Percentiles rank a stretch among this genome's conserved stretches.
These are phyloP conservation scores for Begonia peltatifolia DNA, from an alignment of 306 rosid species.

Conservation along the genomic window DNA sequence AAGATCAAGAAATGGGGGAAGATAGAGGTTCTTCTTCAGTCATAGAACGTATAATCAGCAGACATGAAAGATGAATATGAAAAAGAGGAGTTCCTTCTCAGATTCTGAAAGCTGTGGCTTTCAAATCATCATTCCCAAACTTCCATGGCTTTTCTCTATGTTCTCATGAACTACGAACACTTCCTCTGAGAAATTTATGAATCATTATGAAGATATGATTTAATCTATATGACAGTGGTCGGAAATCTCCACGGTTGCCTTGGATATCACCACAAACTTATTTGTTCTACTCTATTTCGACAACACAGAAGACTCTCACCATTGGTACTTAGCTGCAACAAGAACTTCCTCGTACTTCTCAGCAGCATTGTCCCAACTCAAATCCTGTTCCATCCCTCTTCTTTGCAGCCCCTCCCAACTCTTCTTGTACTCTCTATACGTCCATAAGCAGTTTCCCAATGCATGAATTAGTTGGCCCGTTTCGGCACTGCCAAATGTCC, in stretches of 20 bases:
- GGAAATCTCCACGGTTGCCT: too few species aligned
- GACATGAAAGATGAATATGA: constrained; percentile 7
- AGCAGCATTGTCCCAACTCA: constrained; percentile 94
- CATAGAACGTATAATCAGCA: neutral
- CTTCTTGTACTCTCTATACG: constrained; percentile 56
- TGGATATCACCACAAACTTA: too few species aligned
- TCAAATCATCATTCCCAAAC: constrained; percentile 31
- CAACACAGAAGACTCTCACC: constrained; percentile 15
- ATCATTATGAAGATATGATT: too few species aligned
- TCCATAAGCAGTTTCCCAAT: constrained; percentile 58
- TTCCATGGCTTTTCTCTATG: too few species aligned
- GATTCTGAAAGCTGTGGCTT: constrained; percentile 32
- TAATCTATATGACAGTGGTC: too few species aligned
- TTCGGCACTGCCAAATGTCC: constrained; percentile 84
- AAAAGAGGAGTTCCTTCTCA: constrained; percentile 24
- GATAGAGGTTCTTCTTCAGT: neutral
- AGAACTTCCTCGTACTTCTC: constrained; percentile 80
- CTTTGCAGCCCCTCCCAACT: constrained; percentile 94
- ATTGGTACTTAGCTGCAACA: constrained; percentile 83
- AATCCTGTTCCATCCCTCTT: constrained; percentile 84
- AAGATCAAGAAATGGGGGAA: constrained; percentile 74
- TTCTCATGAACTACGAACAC: too few species aligned
- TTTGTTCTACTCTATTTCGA: too few species aligned
- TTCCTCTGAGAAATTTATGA: too few species aligned
- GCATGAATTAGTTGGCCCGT: constrained; percentile 45